phyloP scores from a whole-genome alignment of 306 rosid genomes.

The Trichosanthes truncata region DNA sequence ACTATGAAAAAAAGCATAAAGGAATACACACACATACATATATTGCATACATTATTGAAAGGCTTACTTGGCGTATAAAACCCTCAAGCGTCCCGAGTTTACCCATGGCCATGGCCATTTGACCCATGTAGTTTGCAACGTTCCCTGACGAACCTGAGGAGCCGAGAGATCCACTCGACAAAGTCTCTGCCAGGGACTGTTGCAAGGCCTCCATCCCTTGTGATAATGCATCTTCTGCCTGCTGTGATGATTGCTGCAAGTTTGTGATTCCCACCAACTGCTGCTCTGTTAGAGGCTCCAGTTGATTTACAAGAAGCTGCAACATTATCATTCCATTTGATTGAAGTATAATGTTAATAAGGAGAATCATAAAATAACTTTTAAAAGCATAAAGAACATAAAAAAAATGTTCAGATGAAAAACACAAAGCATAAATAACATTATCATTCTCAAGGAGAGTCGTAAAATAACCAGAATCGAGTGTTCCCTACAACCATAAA shows the following conservation, averaged over 20 bases:
- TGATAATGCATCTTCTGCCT: conserved; percentile 96
- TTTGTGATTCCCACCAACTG: conserved; percentile 70
- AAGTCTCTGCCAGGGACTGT: conserved; percentile 82
- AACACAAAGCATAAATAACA: background rate
- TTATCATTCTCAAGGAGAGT: background rate
- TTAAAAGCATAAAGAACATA: background rate
- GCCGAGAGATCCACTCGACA: conserved; percentile 61
- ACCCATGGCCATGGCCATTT: conserved; percentile 99
- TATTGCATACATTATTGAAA: background rate
- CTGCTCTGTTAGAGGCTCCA: conserved; percentile 96
- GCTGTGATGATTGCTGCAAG: conserved; percentile 93
- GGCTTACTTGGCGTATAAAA: conserved; percentile 78
- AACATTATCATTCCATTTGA: background rate
- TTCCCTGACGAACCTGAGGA: conserved; percentile 82
- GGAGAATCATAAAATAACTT: background rate
- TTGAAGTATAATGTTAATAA: background rate
- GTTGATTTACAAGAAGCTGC: conserved; percentile 80
- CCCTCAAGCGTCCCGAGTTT: conserved; percentile 92
- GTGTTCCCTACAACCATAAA: background rate
- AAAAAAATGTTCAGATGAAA: background rate
- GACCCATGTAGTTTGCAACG: conserved; percentile 96
- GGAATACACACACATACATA: background rate
- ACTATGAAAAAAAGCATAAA: background rate
- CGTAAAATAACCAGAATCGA: background rate
- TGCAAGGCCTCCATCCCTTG: conserved; percentile 99